phyloP scores from a whole-genome alignment of 75 land plant genomes.

The Selaginella moellendorffii region DNA sequence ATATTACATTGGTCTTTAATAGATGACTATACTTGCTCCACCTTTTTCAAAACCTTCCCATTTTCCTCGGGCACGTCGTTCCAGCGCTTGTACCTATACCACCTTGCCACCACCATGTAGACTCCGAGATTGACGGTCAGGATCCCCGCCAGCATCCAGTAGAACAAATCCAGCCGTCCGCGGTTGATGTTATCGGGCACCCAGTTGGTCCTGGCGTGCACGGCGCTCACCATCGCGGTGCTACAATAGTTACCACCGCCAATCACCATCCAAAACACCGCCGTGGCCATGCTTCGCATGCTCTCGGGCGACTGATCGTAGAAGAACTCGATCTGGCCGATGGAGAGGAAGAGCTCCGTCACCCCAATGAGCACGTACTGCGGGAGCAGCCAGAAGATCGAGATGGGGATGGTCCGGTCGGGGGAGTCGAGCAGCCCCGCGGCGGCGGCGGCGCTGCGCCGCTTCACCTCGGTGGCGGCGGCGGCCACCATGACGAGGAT shows the following conservation, averaged over 20 bases:
- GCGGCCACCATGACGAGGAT: conserved; percentile 14
- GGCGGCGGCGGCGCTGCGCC: conserved; percentile 12
- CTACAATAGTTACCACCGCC: conserved; percentile 67
- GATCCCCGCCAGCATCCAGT: conserved; percentile 55
- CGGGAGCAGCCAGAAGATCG: conserved; percentile 82
- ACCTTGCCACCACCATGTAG: conserved; percentile 40
- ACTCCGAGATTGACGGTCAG: conserved; percentile 39
- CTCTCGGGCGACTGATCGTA: conserved; percentile 58
- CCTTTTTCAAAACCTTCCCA: too few species aligned
- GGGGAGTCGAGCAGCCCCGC: conserved; percentile 19
- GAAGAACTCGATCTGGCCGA: conserved; percentile 77
- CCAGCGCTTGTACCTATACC: conserved; percentile 54
- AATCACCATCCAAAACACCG: conserved; percentile 52
- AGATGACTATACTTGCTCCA: too few species aligned
- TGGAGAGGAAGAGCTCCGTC: conserved; percentile 64
- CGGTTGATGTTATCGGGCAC: conserved; percentile 62
- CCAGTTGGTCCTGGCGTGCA: conserved; percentile 54
- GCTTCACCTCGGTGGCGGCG: conserved; percentile 13
- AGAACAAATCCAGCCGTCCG: conserved; percentile 64
- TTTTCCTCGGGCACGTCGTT: too few species aligned
- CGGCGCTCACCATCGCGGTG: conserved; percentile 46
- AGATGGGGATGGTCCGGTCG: conserved; percentile 25
- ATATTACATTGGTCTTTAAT: too few species aligned
- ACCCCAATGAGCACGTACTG: conserved; percentile 72
- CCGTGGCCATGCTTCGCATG: conserved; percentile 62